Percentiles rank a stretch among this genome's conserved stretches.
These are phyloP conservation scores for Cymbopogon flexuosus DNA, from an alignment of 202 grass and related monocot species.

Conservation along the genomic window DNA sequence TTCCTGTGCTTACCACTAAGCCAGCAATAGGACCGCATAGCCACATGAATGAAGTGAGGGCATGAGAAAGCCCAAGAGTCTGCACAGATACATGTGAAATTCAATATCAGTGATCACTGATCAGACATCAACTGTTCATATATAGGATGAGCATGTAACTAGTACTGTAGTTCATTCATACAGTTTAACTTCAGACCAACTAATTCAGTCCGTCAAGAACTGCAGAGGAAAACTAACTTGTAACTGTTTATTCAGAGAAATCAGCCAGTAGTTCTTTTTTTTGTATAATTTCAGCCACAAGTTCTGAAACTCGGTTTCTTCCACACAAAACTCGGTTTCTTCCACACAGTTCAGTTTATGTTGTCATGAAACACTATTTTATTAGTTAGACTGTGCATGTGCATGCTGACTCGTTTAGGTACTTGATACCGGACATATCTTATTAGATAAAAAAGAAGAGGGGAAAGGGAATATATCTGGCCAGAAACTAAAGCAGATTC, in stretches of 20 bases:
- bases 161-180: neutral
- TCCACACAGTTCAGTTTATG: neutral
- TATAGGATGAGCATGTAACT: neutral
- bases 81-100: conserved; percentile 35
- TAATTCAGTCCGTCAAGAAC: neutral
- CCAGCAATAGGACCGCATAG: conserved; percentile 93
- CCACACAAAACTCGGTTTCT: neutral
- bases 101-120: conserved; percentile 32
- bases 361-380: neutral
- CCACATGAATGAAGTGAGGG: conserved; percentile 95
- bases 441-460: neutral
- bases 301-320: neutral
- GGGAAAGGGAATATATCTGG: conserved; percentile 1
- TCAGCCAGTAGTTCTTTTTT: neutral
- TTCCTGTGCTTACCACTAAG: conserved; percentile 54
- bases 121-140: neutral
- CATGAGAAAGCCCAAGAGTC: conserved; percentile 88
- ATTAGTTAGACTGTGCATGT: neutral
- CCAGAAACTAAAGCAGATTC: neutral
- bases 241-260: neutral
- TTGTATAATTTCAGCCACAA: too few relatives aligned
- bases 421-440: neutral
- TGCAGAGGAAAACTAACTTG: neutral
- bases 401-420: neutral
- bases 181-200: neutral